phyloP scores from a whole-genome alignment of 805 yeast species.

The Vanderwaltozyma yarrowii region DNA sequence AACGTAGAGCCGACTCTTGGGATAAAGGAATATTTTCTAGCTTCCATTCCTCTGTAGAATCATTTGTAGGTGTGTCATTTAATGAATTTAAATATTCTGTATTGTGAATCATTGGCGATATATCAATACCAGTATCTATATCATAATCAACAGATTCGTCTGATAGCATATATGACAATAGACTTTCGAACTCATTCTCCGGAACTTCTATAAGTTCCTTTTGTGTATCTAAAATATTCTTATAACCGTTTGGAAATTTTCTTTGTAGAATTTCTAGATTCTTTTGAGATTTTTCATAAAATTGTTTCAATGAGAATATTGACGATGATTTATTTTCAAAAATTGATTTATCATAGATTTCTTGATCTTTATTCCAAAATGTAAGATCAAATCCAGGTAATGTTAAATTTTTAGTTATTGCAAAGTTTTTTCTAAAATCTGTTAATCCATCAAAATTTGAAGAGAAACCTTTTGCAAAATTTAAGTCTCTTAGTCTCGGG shows the following conservation, averaged over 20 bases:
- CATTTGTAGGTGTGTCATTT: background rate
- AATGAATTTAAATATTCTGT: background rate
- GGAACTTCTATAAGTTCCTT: slow-evolving; percentile 4
- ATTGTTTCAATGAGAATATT: slow-evolving; percentile 45
- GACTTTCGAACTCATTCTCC: slow-evolving; percentile 28
- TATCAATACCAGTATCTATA: slow-evolving; percentile 29
- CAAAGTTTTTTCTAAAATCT: slow-evolving; percentile 33
- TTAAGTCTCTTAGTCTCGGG: slow-evolving; percentile 36
- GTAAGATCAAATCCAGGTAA: slow-evolving; percentile 34
- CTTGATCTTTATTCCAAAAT: slow-evolving; percentile 35
- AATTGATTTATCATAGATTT: slow-evolving; percentile 31
- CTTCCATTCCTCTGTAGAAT: slow-evolving; percentile 35
- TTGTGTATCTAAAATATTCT: slow-evolving; percentile 14
- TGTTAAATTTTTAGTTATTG: slow-evolving; percentile 27
- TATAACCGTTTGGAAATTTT: slow-evolving; percentile 4
- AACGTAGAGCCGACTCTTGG: slow-evolving; percentile 40
- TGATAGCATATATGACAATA: slow-evolving; percentile 35
- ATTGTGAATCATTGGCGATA: slow-evolving; percentile 32
- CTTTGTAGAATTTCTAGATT: slow-evolving; percentile 26
- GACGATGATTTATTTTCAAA: slow-evolving; percentile 37
- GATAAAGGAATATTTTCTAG: slow-evolving; percentile 42
- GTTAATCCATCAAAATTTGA: slow-evolving; percentile 41
- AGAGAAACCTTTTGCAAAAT: slow-evolving; percentile 42
- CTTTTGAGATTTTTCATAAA: slow-evolving; percentile 44
- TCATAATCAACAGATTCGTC: slow-evolving; percentile 25